Evolutionary conservation across 805 yeast genomes (phyloP), one percentile per base, ranked within the genome.

Genomic region (Lipomyces sp.): DNA sequence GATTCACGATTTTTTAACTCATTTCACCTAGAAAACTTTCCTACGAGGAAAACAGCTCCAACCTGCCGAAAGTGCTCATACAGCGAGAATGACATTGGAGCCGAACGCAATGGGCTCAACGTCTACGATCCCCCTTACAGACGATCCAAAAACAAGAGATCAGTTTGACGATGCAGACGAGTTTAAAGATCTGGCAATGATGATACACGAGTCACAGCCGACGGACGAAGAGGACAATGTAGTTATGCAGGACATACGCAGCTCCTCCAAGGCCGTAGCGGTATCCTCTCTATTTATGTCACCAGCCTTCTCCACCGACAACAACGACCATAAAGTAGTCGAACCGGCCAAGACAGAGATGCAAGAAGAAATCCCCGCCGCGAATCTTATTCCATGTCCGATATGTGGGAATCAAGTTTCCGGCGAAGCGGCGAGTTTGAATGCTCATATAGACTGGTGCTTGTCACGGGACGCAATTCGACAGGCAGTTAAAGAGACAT

Each of bases 381-480:
- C 43, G 14, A 45, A 40, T 7, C 26, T 29, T 11, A 45, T 49
- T 13, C 22, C 47, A 11, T 61, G 63, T 42, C 63, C 63, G 6
- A 47, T 61, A 3, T 61, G 64, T 38, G 51, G 55, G 8, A 45
- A 39, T 8, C 16, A 28, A 4, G 35, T 61, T 2, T 32, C 47
- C 10, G 42, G 41, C 4, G 60, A 56, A 3, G 22, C 47, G 18
- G 14, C 21, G 2, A 37, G 19, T 8, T 24, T 61, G 24, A 61
- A 61, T 38, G 43, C 45, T 28, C 64, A 61, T 40, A 48, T 61
- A 24, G 64, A 61, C 43, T 48, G 51, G 55, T 61, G 64, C 44
- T 36, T 61, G 7, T 59, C 60, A 7, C 47, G 61, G 16, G 49
- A 39, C 10, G 57, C 61, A 11, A 60, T 60, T 16, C 35, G 43